Evolutionary conservation across 805 yeast species (phyloP), one percentile per base, ranked within the genome.

Genomic region (Starmera dryadoides): DNA sequence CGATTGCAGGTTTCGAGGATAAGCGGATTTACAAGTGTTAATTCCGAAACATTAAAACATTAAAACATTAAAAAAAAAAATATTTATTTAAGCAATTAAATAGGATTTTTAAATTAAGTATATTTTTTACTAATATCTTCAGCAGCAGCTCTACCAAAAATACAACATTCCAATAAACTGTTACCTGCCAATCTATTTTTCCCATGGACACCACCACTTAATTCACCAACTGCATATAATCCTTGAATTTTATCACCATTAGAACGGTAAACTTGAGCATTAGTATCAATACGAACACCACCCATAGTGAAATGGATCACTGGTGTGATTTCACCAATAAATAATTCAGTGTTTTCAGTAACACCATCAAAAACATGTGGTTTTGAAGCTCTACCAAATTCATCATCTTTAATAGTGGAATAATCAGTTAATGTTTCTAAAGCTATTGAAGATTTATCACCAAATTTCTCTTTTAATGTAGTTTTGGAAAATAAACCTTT

Each of bases 201-300:
- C 10, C 86, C 86, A 52, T 79, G 86, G 5, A 79, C 73, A 33
- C 85, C 86, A 16, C 85, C 86, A 35, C 80, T 72, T 17, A 76
- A 72, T 53, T 80, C 86, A 12, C 86, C 87, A 17, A 74, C 75
- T 0, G 85, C 85, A 53, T 64, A 79, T 9, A 79, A 50, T 14
- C 79, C 78, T 2, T 58, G 49, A 8, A 65, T 47, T 2, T 55
- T 40, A 15, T 56, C 50, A 33, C 55, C 59, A 25, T 61, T 47
- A 32, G 58, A 49, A 20, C 47, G 52, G n/a, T 69, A 35, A 2
- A 75, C 76, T 40, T 68, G 68, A 0, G 74, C 60, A 32, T 64
- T 50, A 19, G 64, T 71, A 50, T 76, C 67, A 40, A 77, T 74
- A 54, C 69, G 69, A 5, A 77, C 75, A 35, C 87, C 86, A 18